Evolutionary conservation across 2,329 filamentous ascomycete species (phyloP).

Genomic region (Leptodontidium sp.): DNA sequence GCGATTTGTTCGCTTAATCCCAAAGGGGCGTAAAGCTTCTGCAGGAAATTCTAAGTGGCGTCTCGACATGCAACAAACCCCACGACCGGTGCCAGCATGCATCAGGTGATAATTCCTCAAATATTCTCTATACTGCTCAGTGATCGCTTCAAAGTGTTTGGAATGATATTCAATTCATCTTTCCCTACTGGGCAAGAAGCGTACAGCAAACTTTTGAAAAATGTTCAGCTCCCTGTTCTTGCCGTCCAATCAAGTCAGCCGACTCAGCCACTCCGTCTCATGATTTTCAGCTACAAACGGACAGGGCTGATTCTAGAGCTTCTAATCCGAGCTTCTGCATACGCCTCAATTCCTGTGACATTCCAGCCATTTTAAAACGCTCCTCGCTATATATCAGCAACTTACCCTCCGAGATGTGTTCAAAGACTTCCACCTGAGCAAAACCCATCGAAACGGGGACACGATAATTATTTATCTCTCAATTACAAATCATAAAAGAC

Average conservation of each 20-base stretch:
- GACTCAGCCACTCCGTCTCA: constrained; percentile 9
- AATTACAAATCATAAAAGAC: neutral
- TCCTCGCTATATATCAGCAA: neutral
- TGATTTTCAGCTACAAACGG: neutral
- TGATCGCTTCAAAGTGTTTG: neutral
- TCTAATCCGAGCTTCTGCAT: constrained; percentile 5
- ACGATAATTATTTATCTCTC: no score
- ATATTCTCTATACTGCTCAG: neutral
- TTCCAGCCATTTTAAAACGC: no score
- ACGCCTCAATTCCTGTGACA: neutral
- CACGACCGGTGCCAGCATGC: neutral
- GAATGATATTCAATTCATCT: no score
- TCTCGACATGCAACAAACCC: constrained; percentile 13
- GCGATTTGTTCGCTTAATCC: constrained; percentile 6
- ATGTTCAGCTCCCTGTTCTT: neutral
- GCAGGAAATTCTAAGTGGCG: constrained; percentile 13
- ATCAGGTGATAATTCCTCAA: neutral
- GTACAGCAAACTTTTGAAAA: no score
- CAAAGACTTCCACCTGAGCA: neutral
- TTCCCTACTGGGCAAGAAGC: no score
- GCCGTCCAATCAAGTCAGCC: constrained; percentile 1
- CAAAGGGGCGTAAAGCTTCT: neutral
- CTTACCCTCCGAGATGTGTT: neutral
- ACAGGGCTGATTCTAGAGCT: constrained; percentile 4
- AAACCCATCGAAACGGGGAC: neutral